Percentiles rank a stretch among this genome's conserved stretches.
phyloP scores from a whole-genome alignment of 2,329 filamentous ascomycete species.

The Fusarium succisae region DNA sequence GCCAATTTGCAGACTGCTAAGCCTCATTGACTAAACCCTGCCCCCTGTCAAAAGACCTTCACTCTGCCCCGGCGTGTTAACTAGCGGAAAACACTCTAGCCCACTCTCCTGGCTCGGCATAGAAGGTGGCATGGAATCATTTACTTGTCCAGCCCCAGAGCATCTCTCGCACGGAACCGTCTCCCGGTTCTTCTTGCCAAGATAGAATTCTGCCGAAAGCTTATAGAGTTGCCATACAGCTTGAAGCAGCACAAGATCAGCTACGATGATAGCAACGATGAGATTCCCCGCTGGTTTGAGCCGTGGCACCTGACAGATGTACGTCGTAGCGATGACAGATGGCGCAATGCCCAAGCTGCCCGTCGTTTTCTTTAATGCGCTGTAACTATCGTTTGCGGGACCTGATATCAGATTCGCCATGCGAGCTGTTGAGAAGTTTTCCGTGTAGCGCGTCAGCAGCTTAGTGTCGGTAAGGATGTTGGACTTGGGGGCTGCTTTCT shows the following conservation, averaged over 20 bases:
- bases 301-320: background rate
- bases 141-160: background rate
- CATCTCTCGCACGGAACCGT: background rate
- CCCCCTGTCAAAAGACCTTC: background rate
- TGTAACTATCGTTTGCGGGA: background rate
- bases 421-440: background rate
- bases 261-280: background rate
- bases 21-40: too few species aligned
- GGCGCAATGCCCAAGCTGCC: background rate
- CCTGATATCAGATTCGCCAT: background rate
- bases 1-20: background rate
- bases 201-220: background rate
- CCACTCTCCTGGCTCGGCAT: background rate
- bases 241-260: background rate
- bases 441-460: background rate
- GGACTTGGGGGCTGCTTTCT: background rate
- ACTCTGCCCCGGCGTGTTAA: background rate
- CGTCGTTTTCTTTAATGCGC: background rate
- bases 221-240: background rate
- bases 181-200: background rate
- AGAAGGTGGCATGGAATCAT: background rate
- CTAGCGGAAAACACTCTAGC: background rate
- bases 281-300: background rate
- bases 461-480: background rate
- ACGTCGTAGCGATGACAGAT: background rate